A percentile compares a stretch with the other conserved stretches of the same genome.
phyloP scores from a whole-genome alignment of 805 yeast species.

The Debaryomyces tyrocola region DNA sequence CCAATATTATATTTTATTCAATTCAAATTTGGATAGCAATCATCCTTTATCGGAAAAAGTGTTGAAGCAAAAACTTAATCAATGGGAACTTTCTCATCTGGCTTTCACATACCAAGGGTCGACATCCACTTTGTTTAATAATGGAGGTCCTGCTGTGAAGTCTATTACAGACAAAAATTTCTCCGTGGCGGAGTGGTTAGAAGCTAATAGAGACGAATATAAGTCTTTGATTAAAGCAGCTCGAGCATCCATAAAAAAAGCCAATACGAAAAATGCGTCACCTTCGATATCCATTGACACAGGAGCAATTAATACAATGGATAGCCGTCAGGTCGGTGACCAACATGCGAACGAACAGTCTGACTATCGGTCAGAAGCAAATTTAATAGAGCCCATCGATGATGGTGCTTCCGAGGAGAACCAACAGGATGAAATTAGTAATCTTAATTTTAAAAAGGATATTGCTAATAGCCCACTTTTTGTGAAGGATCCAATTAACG shows the following conservation, averaged over 20 bases:
- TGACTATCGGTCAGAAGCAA: neutral
- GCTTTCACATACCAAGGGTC: constrained; percentile 21
- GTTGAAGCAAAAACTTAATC: constrained; percentile 53
- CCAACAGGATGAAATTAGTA: neutral
- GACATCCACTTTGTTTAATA: constrained; percentile 23
- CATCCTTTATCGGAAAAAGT: constrained; percentile 59
- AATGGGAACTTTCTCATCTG: constrained; percentile 63
- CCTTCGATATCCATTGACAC: too few relatives aligned
- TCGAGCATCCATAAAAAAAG: constrained; percentile 16
- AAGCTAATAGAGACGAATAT: constrained; percentile 40
- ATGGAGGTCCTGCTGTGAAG: constrained; percentile 21
- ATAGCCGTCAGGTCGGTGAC: too few relatives aligned
- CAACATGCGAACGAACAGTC: neutral
- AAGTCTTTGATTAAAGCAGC: constrained; percentile 39
- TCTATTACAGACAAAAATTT: constrained; percentile 48
- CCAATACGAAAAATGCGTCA: too few relatives aligned
- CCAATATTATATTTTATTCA: constrained; percentile 75
- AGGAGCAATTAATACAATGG: too few relatives aligned
- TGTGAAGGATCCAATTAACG: too few relatives aligned
- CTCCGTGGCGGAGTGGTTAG: constrained; percentile 45
- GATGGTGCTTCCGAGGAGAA: neutral
- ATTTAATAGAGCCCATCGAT: neutral
- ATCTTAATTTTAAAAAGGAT: constrained; percentile 5
- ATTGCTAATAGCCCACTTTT: constrained; percentile 4
- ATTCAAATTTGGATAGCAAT: constrained; percentile 75